phyloP scores from a whole-genome alignment of 306 rosid genomes.

The Castanospermum australe region DNA sequence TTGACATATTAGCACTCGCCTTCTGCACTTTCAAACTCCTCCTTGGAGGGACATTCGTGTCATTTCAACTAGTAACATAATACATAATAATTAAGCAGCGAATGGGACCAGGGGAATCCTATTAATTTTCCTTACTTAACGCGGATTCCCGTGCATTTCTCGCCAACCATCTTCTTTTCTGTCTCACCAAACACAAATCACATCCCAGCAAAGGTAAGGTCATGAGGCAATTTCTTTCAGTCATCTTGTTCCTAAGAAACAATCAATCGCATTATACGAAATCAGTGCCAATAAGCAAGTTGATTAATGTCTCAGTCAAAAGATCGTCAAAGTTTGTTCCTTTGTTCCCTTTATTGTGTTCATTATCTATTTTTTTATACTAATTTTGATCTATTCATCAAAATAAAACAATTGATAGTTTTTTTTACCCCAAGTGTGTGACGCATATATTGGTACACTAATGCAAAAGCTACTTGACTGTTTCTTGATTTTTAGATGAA shows the following conservation, averaged over 20 bases:
- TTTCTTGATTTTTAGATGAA: too few relatives aligned
- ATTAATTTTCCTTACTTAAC: background rate
- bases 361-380: background rate
- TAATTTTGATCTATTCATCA: background rate
- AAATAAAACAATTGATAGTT: background rate
- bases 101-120: background rate
- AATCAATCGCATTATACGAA: background rate
- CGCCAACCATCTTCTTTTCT: background rate
- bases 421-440: too few relatives aligned
- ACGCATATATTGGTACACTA: too few relatives aligned
- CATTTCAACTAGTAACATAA: background rate
- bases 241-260: background rate
- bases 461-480: too few relatives aligned
- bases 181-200: constrained; percentile 26
- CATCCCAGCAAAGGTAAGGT: too few relatives aligned
- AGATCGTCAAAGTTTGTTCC: background rate
- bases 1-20: background rate
- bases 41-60: background rate
- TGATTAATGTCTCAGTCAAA: background rate
- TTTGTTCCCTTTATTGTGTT: background rate
- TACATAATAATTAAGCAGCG: background rate
- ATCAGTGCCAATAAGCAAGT: background rate
- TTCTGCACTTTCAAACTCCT: background rate
- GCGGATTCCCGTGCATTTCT: background rate
- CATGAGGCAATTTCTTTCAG: background rate